A percentile compares a stretch with the other conserved stretches of the same genome.
Evolutionary conservation across 176 grass and related monocot species (phyloP).

Genomic region (Avena sativa): DNA sequence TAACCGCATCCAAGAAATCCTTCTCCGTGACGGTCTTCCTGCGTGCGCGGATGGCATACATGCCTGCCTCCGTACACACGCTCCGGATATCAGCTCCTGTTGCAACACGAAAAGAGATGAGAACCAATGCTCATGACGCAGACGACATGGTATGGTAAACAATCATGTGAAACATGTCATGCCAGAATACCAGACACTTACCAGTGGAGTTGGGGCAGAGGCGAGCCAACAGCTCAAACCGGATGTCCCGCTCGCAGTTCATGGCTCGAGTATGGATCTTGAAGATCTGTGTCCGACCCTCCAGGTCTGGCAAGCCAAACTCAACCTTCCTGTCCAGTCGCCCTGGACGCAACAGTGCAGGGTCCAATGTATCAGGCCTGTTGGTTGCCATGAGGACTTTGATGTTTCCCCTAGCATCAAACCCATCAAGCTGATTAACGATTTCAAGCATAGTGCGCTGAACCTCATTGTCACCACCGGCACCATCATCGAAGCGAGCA

Average conservation of each 20-base stretch:
- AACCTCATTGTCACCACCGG: conserved; percentile 75
- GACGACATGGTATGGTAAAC: background rate
- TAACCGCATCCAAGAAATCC: conserved; percentile 77
- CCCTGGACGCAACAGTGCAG: conserved; percentile 71
- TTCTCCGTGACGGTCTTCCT: conserved; percentile 83
- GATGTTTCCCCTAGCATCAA: conserved; percentile 82
- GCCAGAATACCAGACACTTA: background rate
- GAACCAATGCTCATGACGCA: background rate
- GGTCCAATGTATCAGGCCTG: conserved; percentile 79
- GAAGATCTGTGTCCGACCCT: conserved; percentile 79
- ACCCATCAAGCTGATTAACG: conserved; percentile 83
- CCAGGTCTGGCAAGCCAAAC: conserved; percentile 73
- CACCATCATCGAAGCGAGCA: conserved; percentile 73
- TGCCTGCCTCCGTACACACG: conserved; percentile 75
- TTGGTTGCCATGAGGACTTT: conserved; percentile 89
- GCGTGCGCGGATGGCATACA: conserved; percentile 70
- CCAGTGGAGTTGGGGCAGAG: conserved; percentile 88
- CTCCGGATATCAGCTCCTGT: conserved; percentile 77
- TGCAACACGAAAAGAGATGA: background rate
- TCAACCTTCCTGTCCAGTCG: conserved; percentile 74
- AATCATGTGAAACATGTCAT: background rate
- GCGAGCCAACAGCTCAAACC: conserved; percentile 85
- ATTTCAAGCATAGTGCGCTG: conserved; percentile 86
- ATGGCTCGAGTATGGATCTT: conserved; percentile 80
- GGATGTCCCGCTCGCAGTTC: conserved; percentile 75